These are phyloP conservation scores for Amphibolis antarctica DNA, from an alignment of 106 monocot genomes.

Conservation along the genomic window DNA sequence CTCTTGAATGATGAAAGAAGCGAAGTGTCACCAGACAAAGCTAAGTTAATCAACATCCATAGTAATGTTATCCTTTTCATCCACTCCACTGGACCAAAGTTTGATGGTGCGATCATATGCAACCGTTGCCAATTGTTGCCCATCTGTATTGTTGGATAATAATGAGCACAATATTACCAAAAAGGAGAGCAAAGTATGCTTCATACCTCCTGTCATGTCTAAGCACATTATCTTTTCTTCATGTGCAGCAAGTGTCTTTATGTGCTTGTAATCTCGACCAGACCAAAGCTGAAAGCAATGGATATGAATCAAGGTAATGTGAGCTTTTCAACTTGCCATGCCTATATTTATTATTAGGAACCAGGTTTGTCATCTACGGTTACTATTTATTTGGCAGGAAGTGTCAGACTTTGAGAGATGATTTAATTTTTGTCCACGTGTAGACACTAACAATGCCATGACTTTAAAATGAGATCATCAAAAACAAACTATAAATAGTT, in stretches of 20 bases:
- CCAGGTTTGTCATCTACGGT: no score
- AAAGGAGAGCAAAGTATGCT: not conserved
- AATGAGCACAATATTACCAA: not conserved
- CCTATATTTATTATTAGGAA: not conserved
- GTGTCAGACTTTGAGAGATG: no score
- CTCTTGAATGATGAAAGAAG: no score
- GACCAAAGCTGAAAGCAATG: constrained; percentile 59
- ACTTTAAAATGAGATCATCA: no score
- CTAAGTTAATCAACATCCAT: constrained; percentile 52
- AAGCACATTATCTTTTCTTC: constrained; percentile 82
- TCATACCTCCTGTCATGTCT: constrained; percentile 69
- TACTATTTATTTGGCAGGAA: no score
- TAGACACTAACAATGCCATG: no score
- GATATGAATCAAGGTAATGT: not conserved
- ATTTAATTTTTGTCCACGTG: no score
- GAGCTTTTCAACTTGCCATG: not conserved
- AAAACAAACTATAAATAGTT: no score
- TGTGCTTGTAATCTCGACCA: constrained; percentile 78
- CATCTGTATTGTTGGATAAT: constrained; percentile 37
- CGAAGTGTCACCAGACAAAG: not conserved
- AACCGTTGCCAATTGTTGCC: constrained; percentile 80
- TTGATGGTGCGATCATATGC: constrained; percentile 82
- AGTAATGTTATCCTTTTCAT: constrained; percentile 25
- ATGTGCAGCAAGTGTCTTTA: constrained; percentile 74
- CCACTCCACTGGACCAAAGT: constrained; percentile 54